These are phyloP conservation scores for Pseudodiploospora longispora DNA, from an alignment of 2,329 filamentous ascomycete species.

Conservation along the genomic window DNA sequence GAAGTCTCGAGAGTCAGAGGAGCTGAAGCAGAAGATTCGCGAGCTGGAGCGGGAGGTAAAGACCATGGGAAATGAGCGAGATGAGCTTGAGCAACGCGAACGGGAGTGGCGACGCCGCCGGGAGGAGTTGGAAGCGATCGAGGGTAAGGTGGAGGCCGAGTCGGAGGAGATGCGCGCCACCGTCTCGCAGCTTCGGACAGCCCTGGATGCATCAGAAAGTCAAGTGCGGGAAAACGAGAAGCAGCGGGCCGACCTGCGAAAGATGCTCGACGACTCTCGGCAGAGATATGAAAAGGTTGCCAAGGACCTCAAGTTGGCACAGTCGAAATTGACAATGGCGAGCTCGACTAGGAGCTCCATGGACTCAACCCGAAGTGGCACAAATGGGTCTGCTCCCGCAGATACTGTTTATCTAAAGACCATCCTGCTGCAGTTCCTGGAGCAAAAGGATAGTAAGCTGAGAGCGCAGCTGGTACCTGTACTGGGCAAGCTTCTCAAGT, in stretches of 20 bases:
- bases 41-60: slow-evolving; percentile 75
- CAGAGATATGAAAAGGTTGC: slow-evolving; percentile 70
- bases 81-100: slow-evolving; percentile 67
- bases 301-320: slow-evolving; percentile 51
- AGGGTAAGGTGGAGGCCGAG: slow-evolving; percentile 64
- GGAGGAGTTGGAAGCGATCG: slow-evolving; percentile 66
- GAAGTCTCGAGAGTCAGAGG: slow-evolving; percentile 76
- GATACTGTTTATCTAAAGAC: slow-evolving; percentile 69
- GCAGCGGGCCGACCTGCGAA: slow-evolving; percentile 67
- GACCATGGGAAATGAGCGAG: slow-evolving; percentile 62
- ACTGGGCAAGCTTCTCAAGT: slow-evolving; percentile 65
- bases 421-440: slow-evolving; percentile 71
- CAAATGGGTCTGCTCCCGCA: slow-evolving; percentile 18
- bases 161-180: slow-evolving; percentile 66
- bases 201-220: slow-evolving; percentile 80
- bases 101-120: slow-evolving; percentile 65
- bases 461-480: slow-evolving; percentile 71
- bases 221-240: slow-evolving; percentile 78
- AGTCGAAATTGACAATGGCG: slow-evolving; percentile 34
- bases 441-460: slow-evolving; percentile 70
- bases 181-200: slow-evolving; percentile 68
- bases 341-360: slow-evolving; percentile 36
- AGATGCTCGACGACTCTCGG: slow-evolving; percentile 70
- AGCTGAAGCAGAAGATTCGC: slow-evolving; percentile 68
- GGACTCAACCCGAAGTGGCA: slow-evolving; percentile 28